Conservation (phyloP, 345 rosid genomes). For the Rhodomyrtus tomentosa region DNA sequence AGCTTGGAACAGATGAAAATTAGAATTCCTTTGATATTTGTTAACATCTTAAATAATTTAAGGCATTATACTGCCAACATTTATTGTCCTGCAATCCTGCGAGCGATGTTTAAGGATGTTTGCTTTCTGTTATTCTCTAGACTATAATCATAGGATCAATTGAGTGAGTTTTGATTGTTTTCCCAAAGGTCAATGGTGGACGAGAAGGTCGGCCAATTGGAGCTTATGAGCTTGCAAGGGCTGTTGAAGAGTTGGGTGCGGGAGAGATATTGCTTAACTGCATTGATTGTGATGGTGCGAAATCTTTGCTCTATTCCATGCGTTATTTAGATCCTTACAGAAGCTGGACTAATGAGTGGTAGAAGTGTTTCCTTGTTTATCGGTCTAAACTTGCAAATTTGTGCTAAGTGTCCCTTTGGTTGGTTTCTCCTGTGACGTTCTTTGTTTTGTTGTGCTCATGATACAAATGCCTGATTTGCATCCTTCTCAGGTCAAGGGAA, state of each 20-base stretch:
- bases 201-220: conserved; percentile 96
- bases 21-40: not conserved
- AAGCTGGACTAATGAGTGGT: not conserved
- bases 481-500: conserved; percentile 77
- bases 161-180: not conserved
- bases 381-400: not conserved
- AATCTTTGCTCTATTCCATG: not conserved
- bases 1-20: not conserved
- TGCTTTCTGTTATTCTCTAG: not conserved
- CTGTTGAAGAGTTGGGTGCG: conserved; percentile 91
- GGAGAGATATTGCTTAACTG: conserved; percentile 94
- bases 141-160: not conserved
- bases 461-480: not conserved
- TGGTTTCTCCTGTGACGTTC: not conserved
- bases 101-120: not conserved
- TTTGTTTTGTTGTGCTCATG: not conserved
- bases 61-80: not conserved
- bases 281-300: conserved; percentile 89
- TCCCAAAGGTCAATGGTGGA: conserved; percentile 75
- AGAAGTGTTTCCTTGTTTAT: not conserved
- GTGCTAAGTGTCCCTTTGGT: not conserved
- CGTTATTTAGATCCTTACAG: not conserved
- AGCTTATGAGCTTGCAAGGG: conserved; percentile 96
- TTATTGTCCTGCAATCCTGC: not conserved
- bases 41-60: not conserved